Base-by-base conservation (phyloP, 108 stramenopile species). In the Nitzschia sp. region DNA sequence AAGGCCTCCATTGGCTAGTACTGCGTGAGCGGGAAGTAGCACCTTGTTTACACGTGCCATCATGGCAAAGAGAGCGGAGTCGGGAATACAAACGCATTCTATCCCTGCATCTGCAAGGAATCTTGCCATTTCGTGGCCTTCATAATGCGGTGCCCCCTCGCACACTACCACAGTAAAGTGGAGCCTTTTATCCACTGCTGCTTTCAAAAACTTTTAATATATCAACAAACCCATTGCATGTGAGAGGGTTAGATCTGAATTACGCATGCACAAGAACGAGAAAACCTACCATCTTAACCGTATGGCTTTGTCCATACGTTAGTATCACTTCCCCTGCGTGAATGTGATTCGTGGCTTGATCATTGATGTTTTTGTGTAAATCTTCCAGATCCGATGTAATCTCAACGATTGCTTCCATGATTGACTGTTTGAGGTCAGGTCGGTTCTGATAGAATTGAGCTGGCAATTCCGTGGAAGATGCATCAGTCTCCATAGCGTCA, bases 1-100 rank as follows among this genome's bases (percentile, higher is more conserved):
- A 15, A 97, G 78, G 13, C 98, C 97, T 1, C 98, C 98, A 74
- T 99, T 97, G 8, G 98, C 98, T 76, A 98, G 80, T 23, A 99
- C 94, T 25, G 98, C 98, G 74, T 96, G 97, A 0, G 97, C 92
- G 1, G 95, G 88, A 30, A 99, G 47, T 33, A 99, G 60, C 9
- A 99, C 96, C 76, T 96, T 96, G 83, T 97, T 98, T 45, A 97
- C 95, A 0, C 97, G 86, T 1, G 97, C 93, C 97, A 86, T 86
- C 54, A 86, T 76, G 26, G 75, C 81, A 66, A 80, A 80, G 15
- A 80, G 66, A n/a, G 85, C 85, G 2, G 85, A 74, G 56, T 86
- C 85, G 29, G 74, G 78, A 64, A 82, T 80, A 55, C 64, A 66
- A 23, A 70, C 70, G 21, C 71, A 71, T 21, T 84, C 79, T 34